These are phyloP conservation scores for Microbotryum silenes-acaulis DNA, from an alignment of 1,284 basidiomycete genomes.

Conservation along the genomic window DNA sequence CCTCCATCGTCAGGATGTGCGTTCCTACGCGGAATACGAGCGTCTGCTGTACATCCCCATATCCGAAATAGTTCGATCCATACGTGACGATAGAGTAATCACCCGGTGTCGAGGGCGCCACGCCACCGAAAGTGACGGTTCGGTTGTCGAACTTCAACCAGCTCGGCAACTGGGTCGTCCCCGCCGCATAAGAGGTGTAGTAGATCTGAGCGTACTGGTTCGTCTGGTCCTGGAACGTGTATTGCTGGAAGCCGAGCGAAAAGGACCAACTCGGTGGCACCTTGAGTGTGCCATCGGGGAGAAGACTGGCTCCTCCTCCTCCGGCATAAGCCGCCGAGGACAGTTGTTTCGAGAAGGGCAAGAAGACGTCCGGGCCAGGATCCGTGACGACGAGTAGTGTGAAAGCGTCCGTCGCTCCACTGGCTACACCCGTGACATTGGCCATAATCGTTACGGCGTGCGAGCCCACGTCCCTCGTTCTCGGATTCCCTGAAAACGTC, in stretches of 20 bases:
- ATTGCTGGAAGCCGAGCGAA: constrained; percentile 70
- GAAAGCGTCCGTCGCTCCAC: constrained; percentile 46
- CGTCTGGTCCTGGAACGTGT: constrained; percentile 59
- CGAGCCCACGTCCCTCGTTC: constrained; percentile 51
- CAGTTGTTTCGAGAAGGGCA: constrained; percentile 58
- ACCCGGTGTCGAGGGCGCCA: constrained; percentile 49
- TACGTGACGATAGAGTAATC: constrained; percentile 28
- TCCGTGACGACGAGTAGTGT: constrained; percentile 56
- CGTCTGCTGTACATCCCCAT: constrained; percentile 30
- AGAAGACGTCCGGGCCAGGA: constrained; percentile 51
- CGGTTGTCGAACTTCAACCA: constrained; percentile 67
- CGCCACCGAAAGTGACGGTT: constrained; percentile 68
- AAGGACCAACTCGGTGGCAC: constrained; percentile 82
- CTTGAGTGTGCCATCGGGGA: constrained; percentile 55
- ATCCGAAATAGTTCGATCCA: constrained; percentile 32
- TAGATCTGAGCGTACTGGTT: constrained; percentile 52
- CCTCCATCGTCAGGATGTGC: constrained; percentile 58
- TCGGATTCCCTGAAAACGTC: constrained; percentile 56
- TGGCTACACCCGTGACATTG: constrained; percentile 38
- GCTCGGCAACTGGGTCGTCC: constrained; percentile 61
- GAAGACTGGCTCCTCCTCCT: constrained; percentile 48
- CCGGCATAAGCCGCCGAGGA: constrained; percentile 56
- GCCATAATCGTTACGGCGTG: constrained; percentile 52
- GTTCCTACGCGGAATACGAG: constrained; percentile 38
- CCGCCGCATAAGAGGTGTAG: constrained; percentile 58